These are phyloP conservation scores for Isabelozyma gotoi DNA, from an alignment of 805 yeast genomes.

Conservation along the genomic window DNA sequence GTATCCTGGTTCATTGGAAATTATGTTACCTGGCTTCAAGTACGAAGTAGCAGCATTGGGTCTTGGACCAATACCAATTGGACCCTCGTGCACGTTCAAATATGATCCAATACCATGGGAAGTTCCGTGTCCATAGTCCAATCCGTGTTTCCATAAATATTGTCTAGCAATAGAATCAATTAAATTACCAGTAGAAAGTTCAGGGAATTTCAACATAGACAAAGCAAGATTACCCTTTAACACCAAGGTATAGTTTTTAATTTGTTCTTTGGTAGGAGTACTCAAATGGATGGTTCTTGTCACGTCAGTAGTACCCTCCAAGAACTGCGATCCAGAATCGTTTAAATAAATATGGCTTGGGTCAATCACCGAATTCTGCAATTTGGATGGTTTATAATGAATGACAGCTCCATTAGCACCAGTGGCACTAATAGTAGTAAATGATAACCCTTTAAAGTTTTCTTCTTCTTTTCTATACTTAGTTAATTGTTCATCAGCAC, in stretches of 20 bases:
- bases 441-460: slow-evolving; percentile 62
- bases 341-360: slow-evolving; percentile 53
- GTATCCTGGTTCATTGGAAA: slow-evolving; percentile 64
- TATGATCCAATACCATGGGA: slow-evolving; percentile 66
- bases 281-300: slow-evolving; percentile 61
- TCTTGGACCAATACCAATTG: slow-evolving; percentile 59
- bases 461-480: slow-evolving; percentile 39
- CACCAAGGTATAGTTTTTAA: slow-evolving; percentile 53
- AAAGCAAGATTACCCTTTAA: slow-evolving; percentile 57
- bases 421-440: slow-evolving; percentile 71
- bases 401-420: slow-evolving; percentile 79
- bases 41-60: slow-evolving; percentile 45
- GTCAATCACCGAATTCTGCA: slow-evolving; percentile 46
- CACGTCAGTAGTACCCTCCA: slow-evolving; percentile 65
- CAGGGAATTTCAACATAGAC: slow-evolving; percentile 51
- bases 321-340: slow-evolving; percentile 62
- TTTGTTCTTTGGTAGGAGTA: slow-evolving; percentile 46
- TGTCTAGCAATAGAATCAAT: slow-evolving; percentile 61
- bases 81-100: slow-evolving; percentile 63
- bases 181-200: slow-evolving; percentile 52
- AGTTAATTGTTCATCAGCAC: slow-evolving; percentile 52
- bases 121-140: slow-evolving; percentile 65
- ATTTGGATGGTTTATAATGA: slow-evolving; percentile 63
- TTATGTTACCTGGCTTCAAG: slow-evolving; percentile 52
- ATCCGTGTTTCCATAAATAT: slow-evolving; percentile 53